Base-by-base conservation (phyloP, 2,329 filamentous ascomycete genomes). In the Dryadomyces sulphureus region DNA sequence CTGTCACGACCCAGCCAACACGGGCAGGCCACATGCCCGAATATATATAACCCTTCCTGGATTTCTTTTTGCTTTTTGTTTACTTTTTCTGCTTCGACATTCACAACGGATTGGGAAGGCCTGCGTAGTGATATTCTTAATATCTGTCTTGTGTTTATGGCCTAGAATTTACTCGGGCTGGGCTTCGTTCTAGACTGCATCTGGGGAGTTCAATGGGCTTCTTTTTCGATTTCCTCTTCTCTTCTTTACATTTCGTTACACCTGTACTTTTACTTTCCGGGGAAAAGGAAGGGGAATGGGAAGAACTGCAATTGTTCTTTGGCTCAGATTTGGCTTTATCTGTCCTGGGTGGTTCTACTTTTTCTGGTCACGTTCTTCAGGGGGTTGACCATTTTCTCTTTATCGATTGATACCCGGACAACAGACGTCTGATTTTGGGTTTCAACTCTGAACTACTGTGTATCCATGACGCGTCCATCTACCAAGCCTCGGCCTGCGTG, bases 1-100 rank as follows among this genome's bases (percentile, higher is more conserved):
- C n/a, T 17, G 25, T 30, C 7, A n/a, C 36, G 14, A 19, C 22
- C 19, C 45, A 47, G 20, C 12, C 25, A 7, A 22, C 40, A n/a
- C 45, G 21, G 16, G 5, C 41, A 30, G 47, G 17, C 5, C 16
- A 25, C 38, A 38, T 42, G 32, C 20, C 46, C 49, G 12, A 50
- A 44, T 49, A 49, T 48, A 61, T 61, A 39, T 47, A 21, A 27
- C 6, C 7, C 25, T 25, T 22, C 14, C 19, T 24, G 5, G 17
- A 7, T 40, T 14, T 24, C 6, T 21, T 24, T 9, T 36, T 11
- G 20, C 14, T 32, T 30, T 8, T 22, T 38, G 2, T 30, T 38
- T 25, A 19, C 19, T 16, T 21, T 22, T 35, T 24, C 9, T 20
- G 7, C n/a, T 7, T 16, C n/a, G 5, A 19, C 16, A 9, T 20